A percentile compares a stretch with the other conserved stretches of the same genome.
Evolutionary conservation across 2,329 filamentous ascomycete species (phyloP).

Genomic region (Nakataea oryzae): DNA sequence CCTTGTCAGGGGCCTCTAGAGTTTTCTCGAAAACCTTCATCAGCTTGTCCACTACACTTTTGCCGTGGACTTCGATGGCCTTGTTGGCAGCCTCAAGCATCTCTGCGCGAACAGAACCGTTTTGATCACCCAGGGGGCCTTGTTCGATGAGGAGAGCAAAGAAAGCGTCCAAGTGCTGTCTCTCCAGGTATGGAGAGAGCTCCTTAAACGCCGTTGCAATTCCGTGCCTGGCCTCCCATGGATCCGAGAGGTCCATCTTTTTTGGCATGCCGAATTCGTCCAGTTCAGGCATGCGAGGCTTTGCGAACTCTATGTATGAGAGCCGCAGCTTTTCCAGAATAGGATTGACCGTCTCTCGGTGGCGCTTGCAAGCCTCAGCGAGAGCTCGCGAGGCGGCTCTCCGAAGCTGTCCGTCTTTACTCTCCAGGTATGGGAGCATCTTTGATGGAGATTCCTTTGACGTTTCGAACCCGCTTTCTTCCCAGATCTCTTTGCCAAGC

Average conservation of each 20-base stretch:
- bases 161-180: constrained; percentile 62
- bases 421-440: constrained; percentile 71
- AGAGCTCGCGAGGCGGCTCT: constrained; percentile 74
- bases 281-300: constrained; percentile 71
- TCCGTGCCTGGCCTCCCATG: constrained; percentile 85
- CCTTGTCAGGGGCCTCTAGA: constrained; percentile 75
- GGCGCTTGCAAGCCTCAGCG: constrained; percentile 55
- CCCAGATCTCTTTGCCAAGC: constrained; percentile 82
- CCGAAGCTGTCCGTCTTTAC: constrained; percentile 70
- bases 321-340: constrained; percentile 57
- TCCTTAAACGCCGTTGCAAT: constrained; percentile 81
- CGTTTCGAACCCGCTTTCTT: constrained; percentile 74
- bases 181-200: constrained; percentile 60
- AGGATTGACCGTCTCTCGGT: constrained; percentile 20
- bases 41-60: constrained; percentile 71
- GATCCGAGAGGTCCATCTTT: constrained; percentile 78
- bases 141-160: constrained; percentile 77
- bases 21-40: constrained; percentile 89
- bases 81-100: constrained; percentile 86
- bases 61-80: constrained; percentile 73
- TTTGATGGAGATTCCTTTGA: constrained; percentile 52
- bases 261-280: constrained; percentile 92
- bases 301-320: constrained; percentile 68
- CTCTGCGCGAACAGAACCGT: constrained; percentile 65
- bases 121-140: constrained; percentile 79